Evolutionary conservation across 306 rosid genomes (phyloP).

Genomic region (Trichosanthes truncata): DNA sequence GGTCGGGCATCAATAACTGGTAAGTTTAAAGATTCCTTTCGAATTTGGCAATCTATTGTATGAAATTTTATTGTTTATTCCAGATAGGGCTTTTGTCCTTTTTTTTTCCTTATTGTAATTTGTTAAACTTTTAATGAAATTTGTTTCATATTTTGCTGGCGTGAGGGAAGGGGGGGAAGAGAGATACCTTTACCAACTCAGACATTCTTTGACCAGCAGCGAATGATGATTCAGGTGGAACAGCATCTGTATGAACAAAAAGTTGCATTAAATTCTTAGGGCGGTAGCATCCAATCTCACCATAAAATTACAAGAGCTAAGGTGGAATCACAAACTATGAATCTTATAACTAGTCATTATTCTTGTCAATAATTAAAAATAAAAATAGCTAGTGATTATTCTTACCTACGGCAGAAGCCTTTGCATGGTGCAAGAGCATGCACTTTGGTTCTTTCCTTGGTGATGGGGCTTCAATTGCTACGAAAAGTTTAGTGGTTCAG

Average conservation of each 20-base stretch:
- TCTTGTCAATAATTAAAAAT: neutral
- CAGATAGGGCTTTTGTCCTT: neutral
- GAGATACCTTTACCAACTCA: conserved; percentile 74
- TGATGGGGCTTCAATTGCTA: conserved; percentile 82
- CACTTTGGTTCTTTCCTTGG: conserved; percentile 62
- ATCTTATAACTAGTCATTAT: neutral
- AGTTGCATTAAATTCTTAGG: conserved; percentile 1
- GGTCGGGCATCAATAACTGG: neutral
- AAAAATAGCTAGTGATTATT: neutral
- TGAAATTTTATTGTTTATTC: neutral
- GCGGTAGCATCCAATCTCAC: neutral
- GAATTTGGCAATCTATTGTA: neutral
- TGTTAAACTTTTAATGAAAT: neutral
- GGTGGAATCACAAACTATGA: neutral
- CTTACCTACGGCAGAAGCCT: conserved; percentile 43
- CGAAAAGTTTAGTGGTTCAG: conserved; percentile 21
- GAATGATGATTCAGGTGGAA: conserved; percentile 53
- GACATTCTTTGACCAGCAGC: conserved; percentile 79
- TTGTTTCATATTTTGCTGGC: neutral
- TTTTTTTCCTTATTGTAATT: neutral
- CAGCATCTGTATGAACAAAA: conserved; percentile 35
- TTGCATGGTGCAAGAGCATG: conserved; percentile 44
- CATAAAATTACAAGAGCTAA: neutral
- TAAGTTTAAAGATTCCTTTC: neutral
- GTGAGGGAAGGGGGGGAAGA: conserved; percentile 8